These are phyloP conservation scores for thale cress (Arabidopsis thaliana) DNA, from an alignment of 345 rosid species.

Conservation along the genomic window TAIR10.1 NC_003075.7:14063501-14064000, in stretches of 20 bases:
- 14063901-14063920: constrained; percentile 85
- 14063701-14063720: constrained; percentile 74
- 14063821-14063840: constrained; percentile 90
- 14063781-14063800: not conserved
- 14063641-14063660: constrained; percentile 12
- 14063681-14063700: constrained; percentile 54
- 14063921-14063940: constrained; percentile 23
- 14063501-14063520: constrained; percentile 2
- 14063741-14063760: constrained; percentile 23
- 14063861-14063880: constrained; percentile 83
- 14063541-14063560: constrained; percentile 74
- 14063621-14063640: not conserved
- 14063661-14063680: constrained; percentile 58
- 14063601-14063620: constrained; percentile 32
- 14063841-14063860: constrained; percentile 84
- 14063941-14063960: constrained; percentile 23
- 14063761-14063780: not conserved
- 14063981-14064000: constrained; percentile 6
- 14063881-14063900: constrained; percentile 96
- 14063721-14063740: constrained; percentile 94
- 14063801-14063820: constrained; percentile 62
- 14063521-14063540: constrained; percentile 8
- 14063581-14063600: constrained; percentile 58
- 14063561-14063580: constrained; percentile 77
- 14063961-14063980: not conserved